Evolutionary conservation across 2,329 filamentous ascomycete species (phyloP), one percentile per base, ranked within the genome.

Genomic region (Thielaviopsis ethacetica): DNA sequence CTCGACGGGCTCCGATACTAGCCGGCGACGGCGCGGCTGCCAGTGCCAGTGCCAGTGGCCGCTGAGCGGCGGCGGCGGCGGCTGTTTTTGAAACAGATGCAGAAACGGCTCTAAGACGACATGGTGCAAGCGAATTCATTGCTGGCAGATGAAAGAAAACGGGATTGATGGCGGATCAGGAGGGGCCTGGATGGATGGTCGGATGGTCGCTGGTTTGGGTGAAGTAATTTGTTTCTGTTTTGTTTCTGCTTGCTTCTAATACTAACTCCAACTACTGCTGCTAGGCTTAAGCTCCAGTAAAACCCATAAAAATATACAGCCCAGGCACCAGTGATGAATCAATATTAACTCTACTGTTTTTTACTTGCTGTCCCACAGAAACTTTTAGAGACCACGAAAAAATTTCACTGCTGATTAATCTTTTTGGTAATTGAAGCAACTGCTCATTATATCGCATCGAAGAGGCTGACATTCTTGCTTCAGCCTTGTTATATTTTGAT

Each of bases 41-140:
- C 5, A 24, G 10, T 19, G 41, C 21, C n/a, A 41, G 7, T 26
- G 22, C n/a, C n/a, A 19, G 24, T 3, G 38, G 19, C 22, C 6
- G 44, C 24, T n/a, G n/a, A 21, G 54, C 22, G n/a, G n/a, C n/a
- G n/a, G n/a, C n/a, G n/a, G n/a, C n/a, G 54, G 54, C 10, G 21
- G 30, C 24, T 34, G 47, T 38, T 22, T 30, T 57, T 10, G 44
- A 50, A 30, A 57, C 26, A 12, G 26, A 57, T 19, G 44, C 44
- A 27, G 44, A 34, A 27, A 50, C 44, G 44, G 44, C 50, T 17
- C 55, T 30, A 15, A 57, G 21, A 27, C 55, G 55, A 22, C 55
- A 57, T 57, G 55, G 55, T 21, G 55, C 26, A n/a, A 57, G 17
- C 13, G 55, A 51, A 49, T 51, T 27, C 55, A 57, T 57, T 50